These are phyloP conservation scores for Phaeosphaeriaceae sp. DNA, from an alignment of 2,329 filamentous ascomycete genomes.

Conservation along the genomic window DNA sequence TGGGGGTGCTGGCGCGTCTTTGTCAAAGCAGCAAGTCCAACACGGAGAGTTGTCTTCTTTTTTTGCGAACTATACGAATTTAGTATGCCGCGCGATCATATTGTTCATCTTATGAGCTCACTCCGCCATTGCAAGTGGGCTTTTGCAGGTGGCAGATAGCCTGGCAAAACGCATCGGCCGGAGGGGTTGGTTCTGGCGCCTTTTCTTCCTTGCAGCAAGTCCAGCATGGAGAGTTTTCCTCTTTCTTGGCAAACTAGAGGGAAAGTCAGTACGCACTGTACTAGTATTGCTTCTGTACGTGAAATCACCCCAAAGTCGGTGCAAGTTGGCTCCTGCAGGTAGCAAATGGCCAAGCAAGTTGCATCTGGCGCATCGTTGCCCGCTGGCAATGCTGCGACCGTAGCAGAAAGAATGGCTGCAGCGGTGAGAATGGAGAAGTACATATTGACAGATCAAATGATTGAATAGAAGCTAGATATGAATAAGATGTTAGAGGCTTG, in stretches of 20 bases:
- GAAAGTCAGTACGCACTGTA: too few species aligned
- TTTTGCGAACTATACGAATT: background rate
- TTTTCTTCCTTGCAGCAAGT: background rate
- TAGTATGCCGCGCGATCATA: background rate
- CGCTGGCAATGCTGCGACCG: background rate
- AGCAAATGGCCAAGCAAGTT: background rate
- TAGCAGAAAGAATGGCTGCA: background rate
- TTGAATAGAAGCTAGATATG: background rate
- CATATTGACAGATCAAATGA: background rate
- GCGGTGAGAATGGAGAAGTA: background rate
- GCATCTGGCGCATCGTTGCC: background rate
- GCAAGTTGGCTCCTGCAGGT: background rate
- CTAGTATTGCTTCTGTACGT: too few species aligned
- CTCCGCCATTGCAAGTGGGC: too few species aligned
- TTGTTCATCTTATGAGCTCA: background rate
- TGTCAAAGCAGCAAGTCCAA: background rate
- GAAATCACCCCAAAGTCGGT: too few species aligned
- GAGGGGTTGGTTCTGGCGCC: too few species aligned
- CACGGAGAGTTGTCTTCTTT: background rate
- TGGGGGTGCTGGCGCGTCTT: background rate
- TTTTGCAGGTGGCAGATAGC: too few species aligned
- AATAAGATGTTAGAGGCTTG: background rate
- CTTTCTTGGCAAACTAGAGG: too few species aligned
- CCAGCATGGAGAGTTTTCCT: too few species aligned
- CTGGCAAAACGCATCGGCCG: too few species aligned